Percentiles rank a stretch among this genome's conserved stretches.
Evolutionary conservation across 148 eudicot genomes (phyloP).

Genomic region (Fallopia convolvulus): DNA sequence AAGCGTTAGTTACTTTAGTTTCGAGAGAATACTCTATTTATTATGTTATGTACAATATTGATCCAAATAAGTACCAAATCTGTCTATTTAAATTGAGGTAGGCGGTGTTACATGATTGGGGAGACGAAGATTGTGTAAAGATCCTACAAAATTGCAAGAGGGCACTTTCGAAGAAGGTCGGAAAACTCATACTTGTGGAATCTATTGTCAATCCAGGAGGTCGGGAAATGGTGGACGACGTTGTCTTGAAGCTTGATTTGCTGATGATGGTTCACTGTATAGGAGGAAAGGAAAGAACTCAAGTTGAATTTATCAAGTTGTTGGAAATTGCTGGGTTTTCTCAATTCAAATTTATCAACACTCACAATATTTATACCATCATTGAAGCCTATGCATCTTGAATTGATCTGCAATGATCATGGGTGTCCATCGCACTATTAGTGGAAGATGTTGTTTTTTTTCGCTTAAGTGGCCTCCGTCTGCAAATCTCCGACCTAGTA

Average conservation of each 20-base stretch:
- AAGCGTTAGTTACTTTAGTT: too few species aligned
- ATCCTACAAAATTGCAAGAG: slow-evolving; percentile 25
- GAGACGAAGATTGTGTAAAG: slow-evolving; percentile 28
- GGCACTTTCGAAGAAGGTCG: slow-evolving; percentile 23
- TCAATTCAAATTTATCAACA: slow-evolving; percentile 20
- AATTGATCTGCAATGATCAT: neutral
- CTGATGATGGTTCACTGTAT: slow-evolving; percentile 21
- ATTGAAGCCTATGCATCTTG: slow-evolving; percentile 17
- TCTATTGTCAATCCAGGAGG: slow-evolving; percentile 19
- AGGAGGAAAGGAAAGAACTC: slow-evolving; percentile 34
- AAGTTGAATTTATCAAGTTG: slow-evolving; percentile 20
- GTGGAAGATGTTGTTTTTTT: too few species aligned
- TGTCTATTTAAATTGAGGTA: neutral
- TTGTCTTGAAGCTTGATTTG: slow-evolving; percentile 15
- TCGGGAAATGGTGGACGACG: slow-evolving; percentile 18
- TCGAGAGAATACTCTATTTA: too few species aligned
- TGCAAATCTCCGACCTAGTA: too few species aligned
- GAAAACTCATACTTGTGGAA: slow-evolving; percentile 27
- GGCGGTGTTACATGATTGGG: slow-evolving; percentile 43
- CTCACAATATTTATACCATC: slow-evolving; percentile 19
- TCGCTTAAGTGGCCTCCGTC: too few species aligned
- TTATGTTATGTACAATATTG: neutral
- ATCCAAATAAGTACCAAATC: neutral
- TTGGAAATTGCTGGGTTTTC: slow-evolving; percentile 24
- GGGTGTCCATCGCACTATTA: too few species aligned